Conservation (phyloP, 2,329 filamentous ascomycete genomes). For the Colletotrichum sojae region DNA sequence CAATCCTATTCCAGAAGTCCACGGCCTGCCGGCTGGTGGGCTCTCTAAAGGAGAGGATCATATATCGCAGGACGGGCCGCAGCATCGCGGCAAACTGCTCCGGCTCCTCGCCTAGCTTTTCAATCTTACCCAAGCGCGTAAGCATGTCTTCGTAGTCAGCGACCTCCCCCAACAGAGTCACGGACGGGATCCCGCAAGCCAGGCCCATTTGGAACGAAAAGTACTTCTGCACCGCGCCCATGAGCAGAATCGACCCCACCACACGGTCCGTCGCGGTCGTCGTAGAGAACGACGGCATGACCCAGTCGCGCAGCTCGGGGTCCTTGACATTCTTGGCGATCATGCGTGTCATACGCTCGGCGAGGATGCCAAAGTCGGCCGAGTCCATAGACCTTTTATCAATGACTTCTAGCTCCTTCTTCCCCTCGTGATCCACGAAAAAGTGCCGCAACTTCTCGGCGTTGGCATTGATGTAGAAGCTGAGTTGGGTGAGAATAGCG, state of each 20-base stretch:
- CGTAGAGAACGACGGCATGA: slow-evolving; percentile 67
- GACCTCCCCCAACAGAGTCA: slow-evolving; percentile 64
- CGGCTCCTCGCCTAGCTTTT: slow-evolving; percentile 53
- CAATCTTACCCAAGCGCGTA: slow-evolving; percentile 53
- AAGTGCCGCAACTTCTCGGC: slow-evolving; percentile 57
- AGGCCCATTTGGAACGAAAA: slow-evolving; percentile 54
- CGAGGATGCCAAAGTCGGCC: slow-evolving; percentile 45
- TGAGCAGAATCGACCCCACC: slow-evolving; percentile 62
- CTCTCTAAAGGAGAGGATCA: slow-evolving; percentile 55
- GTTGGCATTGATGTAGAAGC: slow-evolving; percentile 61
- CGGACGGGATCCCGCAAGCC: slow-evolving; percentile 64
- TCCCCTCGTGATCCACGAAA: slow-evolving; percentile 60
- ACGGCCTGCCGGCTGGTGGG: slow-evolving; percentile 45
- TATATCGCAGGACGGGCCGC: slow-evolving; percentile 53
- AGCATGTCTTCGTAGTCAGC: slow-evolving; percentile 59
- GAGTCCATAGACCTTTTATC: slow-evolving; percentile 15
- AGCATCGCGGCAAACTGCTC: slow-evolving; percentile 52
- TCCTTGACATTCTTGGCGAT: slow-evolving; percentile 60
- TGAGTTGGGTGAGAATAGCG: slow-evolving; percentile 63
- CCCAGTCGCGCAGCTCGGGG: slow-evolving; percentile 58
- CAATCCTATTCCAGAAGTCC: slow-evolving; percentile 54
- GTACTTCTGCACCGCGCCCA: slow-evolving; percentile 65
- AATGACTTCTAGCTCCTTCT: slow-evolving; percentile 42
- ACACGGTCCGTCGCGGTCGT: slow-evolving; percentile 60
- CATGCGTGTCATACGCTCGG: slow-evolving; percentile 54